These are phyloP conservation scores for Mortierella antarctica DNA, from an alignment of 192 early-diverging fungal species.

Conservation along the genomic window DNA sequence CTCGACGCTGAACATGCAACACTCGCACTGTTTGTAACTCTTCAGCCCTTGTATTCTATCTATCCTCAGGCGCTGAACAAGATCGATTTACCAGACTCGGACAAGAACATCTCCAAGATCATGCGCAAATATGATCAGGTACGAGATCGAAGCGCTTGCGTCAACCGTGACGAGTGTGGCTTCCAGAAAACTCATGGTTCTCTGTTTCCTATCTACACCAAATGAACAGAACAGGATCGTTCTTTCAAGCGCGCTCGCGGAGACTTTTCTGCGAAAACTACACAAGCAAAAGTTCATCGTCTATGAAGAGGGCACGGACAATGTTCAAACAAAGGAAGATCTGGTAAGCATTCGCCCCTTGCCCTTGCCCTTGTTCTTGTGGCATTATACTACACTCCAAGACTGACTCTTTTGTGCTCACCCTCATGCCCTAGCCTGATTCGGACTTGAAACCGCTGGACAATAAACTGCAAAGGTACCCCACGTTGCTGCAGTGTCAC, in stretches of 20 bases:
- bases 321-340: conserved; percentile 60
- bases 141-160: not conserved
- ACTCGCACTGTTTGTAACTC: not conserved
- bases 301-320: conserved; percentile 68
- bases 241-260: conserved; percentile 72
- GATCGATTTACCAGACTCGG: conserved; percentile 85
- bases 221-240: conserved; percentile 61
- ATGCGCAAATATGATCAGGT: conserved; percentile 76
- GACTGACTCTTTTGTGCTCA: not conserved
- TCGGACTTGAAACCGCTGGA: conserved; percentile 65
- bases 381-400: not conserved
- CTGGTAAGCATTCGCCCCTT: conserved; percentile 25
- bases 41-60: not conserved
- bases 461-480: conserved; percentile 60
- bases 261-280: conserved; percentile 72
- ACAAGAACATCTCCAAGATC: conserved; percentile 85
- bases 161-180: not conserved
- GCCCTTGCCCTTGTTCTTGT: not conserved
- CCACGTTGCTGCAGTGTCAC: not conserved
- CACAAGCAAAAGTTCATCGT: conserved; percentile 64
- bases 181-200: not conserved
- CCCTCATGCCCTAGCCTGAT: conserved; percentile 33
- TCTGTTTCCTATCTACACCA: too few species aligned
- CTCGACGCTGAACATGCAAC: not conserved
- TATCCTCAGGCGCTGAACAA: conserved; percentile 78